Percentiles rank a stretch among this genome's conserved stretches.
phyloP scores from a whole-genome alignment of 257 asterid genomes.

The Salvia hispanica region DNA sequence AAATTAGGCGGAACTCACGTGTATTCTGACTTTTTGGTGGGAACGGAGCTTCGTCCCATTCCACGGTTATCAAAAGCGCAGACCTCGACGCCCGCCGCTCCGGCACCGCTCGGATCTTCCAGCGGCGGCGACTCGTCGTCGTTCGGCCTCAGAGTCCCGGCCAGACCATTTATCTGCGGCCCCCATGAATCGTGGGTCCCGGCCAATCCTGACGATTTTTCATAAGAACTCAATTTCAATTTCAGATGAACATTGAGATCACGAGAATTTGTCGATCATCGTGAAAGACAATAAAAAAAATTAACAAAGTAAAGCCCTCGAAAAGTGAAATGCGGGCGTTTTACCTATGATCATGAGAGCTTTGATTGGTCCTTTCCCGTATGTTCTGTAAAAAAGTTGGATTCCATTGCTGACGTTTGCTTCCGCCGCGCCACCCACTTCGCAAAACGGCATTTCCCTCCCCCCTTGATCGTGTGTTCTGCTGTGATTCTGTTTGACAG shows the following conservation, averaged over 20 bases:
- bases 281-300: conserved; percentile 11
- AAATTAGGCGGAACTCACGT: conserved; percentile 56
- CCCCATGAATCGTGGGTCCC: conserved; percentile 90
- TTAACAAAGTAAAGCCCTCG: neutral
- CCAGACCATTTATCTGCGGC: conserved; percentile 77
- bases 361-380: conserved; percentile 85
- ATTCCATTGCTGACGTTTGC: conserved; percentile 52
- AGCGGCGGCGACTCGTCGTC: conserved; percentile 49
- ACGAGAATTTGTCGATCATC: conserved; percentile 8
- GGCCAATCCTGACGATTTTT: conserved; percentile 74
- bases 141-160: conserved; percentile 69
- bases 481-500: neutral
- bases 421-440: no score
- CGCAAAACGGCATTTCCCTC: conserved; percentile 72
- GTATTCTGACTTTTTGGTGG: conserved; percentile 74
- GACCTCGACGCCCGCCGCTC: conserved; percentile 58
- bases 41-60: conserved; percentile 90
- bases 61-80: conserved; percentile 99
- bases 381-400: conserved; percentile 74
- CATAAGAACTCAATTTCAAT: conserved; percentile 26
- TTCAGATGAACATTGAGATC: conserved; percentile 17
- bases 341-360: conserved; percentile 86
- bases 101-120: conserved; percentile 44
- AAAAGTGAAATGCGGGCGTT: conserved; percentile 19
- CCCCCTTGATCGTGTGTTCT: neutral